Conservation (phyloP, 805 yeast genomes). For the Huiozyma naganishii region DNA sequence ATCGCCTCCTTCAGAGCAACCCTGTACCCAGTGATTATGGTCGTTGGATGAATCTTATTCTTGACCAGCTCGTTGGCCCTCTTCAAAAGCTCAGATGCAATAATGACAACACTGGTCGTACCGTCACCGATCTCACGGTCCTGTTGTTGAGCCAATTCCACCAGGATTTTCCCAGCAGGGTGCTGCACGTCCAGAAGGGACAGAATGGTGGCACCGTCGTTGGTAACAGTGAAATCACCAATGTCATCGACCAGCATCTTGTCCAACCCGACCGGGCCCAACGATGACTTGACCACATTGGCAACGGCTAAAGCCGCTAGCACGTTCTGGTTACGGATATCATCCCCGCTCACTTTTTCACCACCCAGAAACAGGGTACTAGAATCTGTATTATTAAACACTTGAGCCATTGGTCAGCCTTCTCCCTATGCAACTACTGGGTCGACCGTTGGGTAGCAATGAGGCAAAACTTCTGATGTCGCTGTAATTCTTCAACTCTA, state of each 20-base stretch:
- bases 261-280: conserved; percentile 97
- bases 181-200: conserved; percentile 90
- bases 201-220: conserved; percentile 96
- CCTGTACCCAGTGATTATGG: conserved; percentile 93
- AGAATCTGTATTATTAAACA: conserved; percentile 74
- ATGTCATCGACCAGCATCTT: conserved; percentile 98
- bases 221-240: conserved; percentile 97
- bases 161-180: conserved; percentile 96
- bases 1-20: conserved; percentile 87
- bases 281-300: conserved; percentile 73
- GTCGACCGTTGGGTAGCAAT: too few species aligned
- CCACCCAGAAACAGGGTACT: conserved; percentile 94
- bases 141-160: conserved; percentile 96
- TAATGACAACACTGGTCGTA: conserved; percentile 92
- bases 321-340: conserved; percentile 90
- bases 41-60: conserved; percentile 93
- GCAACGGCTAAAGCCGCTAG: conserved; percentile 84
- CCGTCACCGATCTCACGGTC: conserved; percentile 99
- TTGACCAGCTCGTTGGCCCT: conserved; percentile 90
- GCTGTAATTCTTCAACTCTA: too few species aligned
- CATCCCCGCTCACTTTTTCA: conserved; percentile 91
- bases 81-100: conserved; percentile 84
- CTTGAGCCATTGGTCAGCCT: conserved; percentile 35
- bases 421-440: background rate
- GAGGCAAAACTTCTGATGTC: too few species aligned